Conservation (phyloP, 2,329 filamentous ascomycete species). For the Akanthomyces muscarius region DNA sequence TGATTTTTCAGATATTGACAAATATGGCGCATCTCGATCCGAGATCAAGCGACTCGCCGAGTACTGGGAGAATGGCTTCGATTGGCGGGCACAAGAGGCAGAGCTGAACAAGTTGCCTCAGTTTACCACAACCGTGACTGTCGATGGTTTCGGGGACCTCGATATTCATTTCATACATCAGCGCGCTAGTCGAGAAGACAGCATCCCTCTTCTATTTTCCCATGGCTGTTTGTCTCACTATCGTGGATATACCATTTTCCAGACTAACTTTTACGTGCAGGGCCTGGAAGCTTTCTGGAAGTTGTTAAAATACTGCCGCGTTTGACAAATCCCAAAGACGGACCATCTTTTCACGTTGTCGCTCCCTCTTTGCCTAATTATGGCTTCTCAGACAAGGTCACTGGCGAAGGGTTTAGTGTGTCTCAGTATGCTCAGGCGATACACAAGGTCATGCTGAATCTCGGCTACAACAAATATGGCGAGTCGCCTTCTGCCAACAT, state of each 20-base stretch:
- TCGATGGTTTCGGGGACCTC: slow-evolving; percentile 56
- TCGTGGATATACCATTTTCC: not conserved
- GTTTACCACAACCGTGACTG: slow-evolving; percentile 47
- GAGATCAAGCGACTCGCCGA: slow-evolving; percentile 33
- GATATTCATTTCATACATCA: slow-evolving; percentile 64
- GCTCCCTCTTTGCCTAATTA: slow-evolving; percentile 56
- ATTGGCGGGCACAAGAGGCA: slow-evolving; percentile 60
- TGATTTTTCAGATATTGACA: slow-evolving; percentile 32
- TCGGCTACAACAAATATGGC: slow-evolving; percentile 51
- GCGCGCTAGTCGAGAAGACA: slow-evolving; percentile 43
- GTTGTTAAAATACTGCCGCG: slow-evolving; percentile 57
- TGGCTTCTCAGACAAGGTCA: slow-evolving; percentile 33
- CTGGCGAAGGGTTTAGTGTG: slow-evolving; percentile 29
- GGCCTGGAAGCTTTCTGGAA: slow-evolving; percentile 68
- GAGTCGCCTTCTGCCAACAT: not conserved
- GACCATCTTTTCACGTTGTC: slow-evolving; percentile 51
- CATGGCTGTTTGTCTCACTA: slow-evolving; percentile 51
- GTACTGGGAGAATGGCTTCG: slow-evolving; percentile 45
- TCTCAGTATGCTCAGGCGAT: slow-evolving; percentile 48
- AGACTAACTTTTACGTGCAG: slow-evolving; percentile 19
- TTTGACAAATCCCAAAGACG: slow-evolving; percentile 31
- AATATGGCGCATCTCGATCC: slow-evolving; percentile 29
- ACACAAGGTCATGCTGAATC: slow-evolving; percentile 63
- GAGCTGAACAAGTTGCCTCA: slow-evolving; percentile 58
- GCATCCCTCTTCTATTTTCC: slow-evolving; percentile 63